Conservation (phyloP, 192 early-diverging fungal species). For the Mortierella antarctica region DNA sequence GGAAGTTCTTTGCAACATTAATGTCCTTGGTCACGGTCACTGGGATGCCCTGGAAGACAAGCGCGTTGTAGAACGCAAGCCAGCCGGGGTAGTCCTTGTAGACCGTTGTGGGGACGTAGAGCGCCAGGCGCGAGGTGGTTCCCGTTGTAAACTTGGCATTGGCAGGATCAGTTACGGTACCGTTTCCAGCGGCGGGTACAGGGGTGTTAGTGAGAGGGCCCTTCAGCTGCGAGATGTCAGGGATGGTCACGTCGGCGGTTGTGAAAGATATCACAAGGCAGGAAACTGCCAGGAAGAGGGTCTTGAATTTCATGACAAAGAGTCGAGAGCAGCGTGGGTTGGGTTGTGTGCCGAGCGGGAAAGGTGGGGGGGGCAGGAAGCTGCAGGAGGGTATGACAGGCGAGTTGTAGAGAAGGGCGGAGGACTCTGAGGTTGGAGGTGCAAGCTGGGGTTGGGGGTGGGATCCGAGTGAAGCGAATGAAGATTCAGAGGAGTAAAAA, state of each 20-base stretch:
- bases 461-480: too few species aligned
- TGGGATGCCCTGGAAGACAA: constrained; percentile 22
- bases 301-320: constrained; percentile 2
- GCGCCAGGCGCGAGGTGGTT: constrained; percentile 19
- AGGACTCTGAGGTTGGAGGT: too few species aligned
- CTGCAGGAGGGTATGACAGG: background rate
- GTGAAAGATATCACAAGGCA: background rate
- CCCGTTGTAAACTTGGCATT: constrained; percentile 10
- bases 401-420: too few species aligned
- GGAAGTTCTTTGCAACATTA: constrained; percentile 11
- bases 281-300: constrained; percentile 2
- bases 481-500: too few species aligned
- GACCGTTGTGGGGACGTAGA: constrained; percentile 15
- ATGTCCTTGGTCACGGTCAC: constrained; percentile 22
- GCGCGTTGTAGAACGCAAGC: constrained; percentile 26
- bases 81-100: constrained; percentile 25
- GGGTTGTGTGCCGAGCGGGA: background rate
- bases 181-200: constrained; percentile 6
- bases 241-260: background rate
- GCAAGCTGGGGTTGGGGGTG: too few species aligned
- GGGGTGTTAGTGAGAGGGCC: constrained; percentile 9
- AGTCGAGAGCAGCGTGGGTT: background rate
- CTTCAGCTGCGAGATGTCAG: constrained; percentile 13
- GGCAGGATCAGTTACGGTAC: constrained; percentile 10
- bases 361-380: background rate